Conservation (phyloP, 345 rosid genomes). For the Carallia pectinifolia region DNA sequence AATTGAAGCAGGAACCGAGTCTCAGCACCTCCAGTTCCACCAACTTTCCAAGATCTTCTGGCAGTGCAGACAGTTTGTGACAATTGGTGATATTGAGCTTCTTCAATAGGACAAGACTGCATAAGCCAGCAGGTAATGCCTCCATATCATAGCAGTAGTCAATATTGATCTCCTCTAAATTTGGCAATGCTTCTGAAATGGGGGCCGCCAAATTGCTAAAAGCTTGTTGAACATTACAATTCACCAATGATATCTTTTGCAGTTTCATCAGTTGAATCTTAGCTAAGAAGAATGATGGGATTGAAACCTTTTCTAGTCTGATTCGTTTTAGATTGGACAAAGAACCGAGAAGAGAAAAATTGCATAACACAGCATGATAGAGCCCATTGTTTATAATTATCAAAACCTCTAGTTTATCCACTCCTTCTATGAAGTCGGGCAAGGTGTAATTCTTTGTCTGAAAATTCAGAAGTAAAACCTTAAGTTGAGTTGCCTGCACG, state of each 20-base stretch:
- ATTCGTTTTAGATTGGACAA: constrained; percentile 10
- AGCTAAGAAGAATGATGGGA: constrained; percentile 8
- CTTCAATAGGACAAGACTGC: neutral
- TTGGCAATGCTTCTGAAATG: constrained; percentile 8
- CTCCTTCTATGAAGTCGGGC: constrained; percentile 18
- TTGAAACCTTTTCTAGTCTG: constrained; percentile 15
- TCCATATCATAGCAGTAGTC: constrained; percentile 14
- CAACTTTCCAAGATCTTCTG: constrained; percentile 5
- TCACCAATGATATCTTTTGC: constrained; percentile 7
- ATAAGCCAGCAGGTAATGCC: constrained; percentile 5
- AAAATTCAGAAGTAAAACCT: constrained; percentile 47
- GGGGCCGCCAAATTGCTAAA: neutral
- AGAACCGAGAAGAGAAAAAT: constrained; percentile 13
- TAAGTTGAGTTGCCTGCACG: constrained; percentile 40
- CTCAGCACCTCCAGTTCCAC: constrained; percentile 5
- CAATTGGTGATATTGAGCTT: constrained; percentile 19
- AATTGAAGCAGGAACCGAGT: constrained; percentile 13
- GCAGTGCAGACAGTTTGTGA: constrained; percentile 7
- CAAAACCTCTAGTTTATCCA: constrained; percentile 19
- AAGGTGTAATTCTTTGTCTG: constrained; percentile 23
- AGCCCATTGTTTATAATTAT: constrained; percentile 9
- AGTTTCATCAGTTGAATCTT: neutral
- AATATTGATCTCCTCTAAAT: constrained; percentile 11
- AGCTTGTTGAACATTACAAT: constrained; percentile 14
- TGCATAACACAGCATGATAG: constrained; percentile 7